phyloP scores from a whole-genome alignment of 2,329 filamentous ascomycete species.

The Xylariaceae sp. region DNA sequence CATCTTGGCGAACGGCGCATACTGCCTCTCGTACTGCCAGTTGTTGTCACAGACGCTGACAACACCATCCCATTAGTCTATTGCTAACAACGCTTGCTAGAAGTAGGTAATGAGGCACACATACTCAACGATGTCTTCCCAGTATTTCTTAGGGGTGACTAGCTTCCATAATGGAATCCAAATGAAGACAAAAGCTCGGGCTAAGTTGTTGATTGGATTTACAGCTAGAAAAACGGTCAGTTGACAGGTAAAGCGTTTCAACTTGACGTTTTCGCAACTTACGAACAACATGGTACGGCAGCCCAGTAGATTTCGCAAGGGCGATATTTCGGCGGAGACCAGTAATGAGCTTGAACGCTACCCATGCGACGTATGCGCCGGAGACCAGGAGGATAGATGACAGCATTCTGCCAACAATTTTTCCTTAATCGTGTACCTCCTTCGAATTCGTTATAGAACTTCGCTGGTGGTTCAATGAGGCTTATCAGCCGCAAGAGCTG shows the following conservation, averaged over 20 bases:
- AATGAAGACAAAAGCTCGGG: conserved; percentile 60
- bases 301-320: conserved; percentile 56
- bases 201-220: conserved; percentile 58
- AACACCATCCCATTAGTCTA: conserved; percentile 11
- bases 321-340: conserved; percentile 54
- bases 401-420: conserved; percentile 40
- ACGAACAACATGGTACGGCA: conserved; percentile 63
- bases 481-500: not conserved
- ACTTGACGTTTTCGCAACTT: conserved; percentile 40
- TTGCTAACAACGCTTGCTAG: not conserved
- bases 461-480: not conserved
- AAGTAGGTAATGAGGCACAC: conserved; percentile 35
- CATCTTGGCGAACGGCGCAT: conserved; percentile 63
- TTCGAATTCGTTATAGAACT: too few relatives aligned
- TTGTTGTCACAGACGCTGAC: conserved; percentile 57
- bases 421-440: too few relatives aligned
- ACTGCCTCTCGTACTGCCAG: conserved; percentile 62
- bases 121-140: conserved; percentile 66
- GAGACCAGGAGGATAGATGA: conserved; percentile 47
- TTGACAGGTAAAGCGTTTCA: not conserved
- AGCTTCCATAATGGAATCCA: conserved; percentile 62
- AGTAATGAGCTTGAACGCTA: conserved; percentile 39
- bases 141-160: conserved; percentile 60
- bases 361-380: conserved; percentile 45
- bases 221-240: conserved; percentile 48